Percentiles rank a stretch among this genome's conserved stretches.
Conservation (phyloP, 108 stramenopile genomes). For the Cyclotella kingstonii region DNA sequence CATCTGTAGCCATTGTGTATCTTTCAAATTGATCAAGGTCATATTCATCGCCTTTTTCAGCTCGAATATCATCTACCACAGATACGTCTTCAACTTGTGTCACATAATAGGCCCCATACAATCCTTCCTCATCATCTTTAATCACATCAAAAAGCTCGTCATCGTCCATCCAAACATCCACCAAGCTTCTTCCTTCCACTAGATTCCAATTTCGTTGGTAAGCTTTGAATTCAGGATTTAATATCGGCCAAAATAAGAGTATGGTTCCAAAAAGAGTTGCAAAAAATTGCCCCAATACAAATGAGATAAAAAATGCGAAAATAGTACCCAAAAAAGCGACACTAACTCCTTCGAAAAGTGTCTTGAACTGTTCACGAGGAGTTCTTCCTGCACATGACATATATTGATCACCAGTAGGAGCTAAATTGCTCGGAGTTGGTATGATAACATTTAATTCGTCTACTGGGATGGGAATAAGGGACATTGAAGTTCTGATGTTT, state of each 20-base stretch:
- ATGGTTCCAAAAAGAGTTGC: constrained; percentile 66
- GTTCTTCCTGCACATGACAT: constrained; percentile 68
- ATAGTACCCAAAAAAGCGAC: constrained; percentile 69
- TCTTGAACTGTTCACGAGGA: constrained; percentile 59
- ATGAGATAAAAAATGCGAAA: constrained; percentile 72
- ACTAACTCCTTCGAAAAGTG: constrained; percentile 56
- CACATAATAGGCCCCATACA: constrained; percentile 74
- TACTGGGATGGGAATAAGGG: constrained; percentile 61
- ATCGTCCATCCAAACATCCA: constrained; percentile 71
- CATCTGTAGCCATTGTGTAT: constrained; percentile 68
- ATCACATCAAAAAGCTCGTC: constrained; percentile 23
- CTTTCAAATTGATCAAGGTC: constrained; percentile 69
- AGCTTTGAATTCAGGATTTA: constrained; percentile 73
- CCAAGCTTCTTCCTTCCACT: constrained; percentile 63
- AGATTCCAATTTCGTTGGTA: constrained; percentile 82
- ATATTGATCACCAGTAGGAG: constrained; percentile 74
- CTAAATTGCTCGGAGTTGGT: constrained; percentile 24
- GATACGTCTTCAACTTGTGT: constrained; percentile 59
- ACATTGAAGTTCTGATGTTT: constrained; percentile 37
- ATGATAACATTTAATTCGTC: constrained; percentile 56
- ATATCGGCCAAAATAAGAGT: constrained; percentile 69
- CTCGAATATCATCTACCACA: constrained; percentile 66
- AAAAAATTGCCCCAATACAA: constrained; percentile 72
- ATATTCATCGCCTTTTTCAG: constrained; percentile 51
- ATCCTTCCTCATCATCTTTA: constrained; percentile 48